Conservation (phyloP, 306 rosid genomes). For the Biancaea sappan region DNA sequence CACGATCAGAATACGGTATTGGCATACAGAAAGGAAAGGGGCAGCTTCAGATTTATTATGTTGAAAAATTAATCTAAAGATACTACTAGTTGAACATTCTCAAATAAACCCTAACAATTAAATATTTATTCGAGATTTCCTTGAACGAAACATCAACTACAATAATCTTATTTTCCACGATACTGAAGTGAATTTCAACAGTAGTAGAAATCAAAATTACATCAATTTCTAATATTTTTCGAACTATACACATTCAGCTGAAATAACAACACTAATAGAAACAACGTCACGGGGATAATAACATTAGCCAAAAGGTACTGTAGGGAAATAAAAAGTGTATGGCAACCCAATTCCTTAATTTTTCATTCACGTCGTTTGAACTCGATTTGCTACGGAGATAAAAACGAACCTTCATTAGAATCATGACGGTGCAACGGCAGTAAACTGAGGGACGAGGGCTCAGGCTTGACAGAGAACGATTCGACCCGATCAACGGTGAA, state of each 20-base stretch:
- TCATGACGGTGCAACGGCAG: slow-evolving; percentile 51
- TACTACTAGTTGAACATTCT: not conserved
- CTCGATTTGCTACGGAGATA: not conserved
- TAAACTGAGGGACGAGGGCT: slow-evolving; percentile 43
- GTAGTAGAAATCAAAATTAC: not conserved
- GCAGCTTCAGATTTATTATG: no score
- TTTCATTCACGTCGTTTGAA: no score
- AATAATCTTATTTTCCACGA: not conserved
- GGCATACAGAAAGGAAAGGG: not conserved
- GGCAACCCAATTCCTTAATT: not conserved
- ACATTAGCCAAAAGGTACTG: not conserved
- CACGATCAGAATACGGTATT: not conserved
- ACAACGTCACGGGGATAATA: not conserved
- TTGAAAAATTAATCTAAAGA: not conserved
- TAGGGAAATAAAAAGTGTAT: not conserved
- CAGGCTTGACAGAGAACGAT: slow-evolving; percentile 49
- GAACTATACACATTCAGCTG: not conserved
- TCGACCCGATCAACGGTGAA: slow-evolving; percentile 32
- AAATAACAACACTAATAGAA: not conserved
- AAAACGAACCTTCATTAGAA: slow-evolving; percentile 46
- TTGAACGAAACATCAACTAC: no score
- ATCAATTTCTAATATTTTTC: not conserved
- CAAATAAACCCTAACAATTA: not conserved
- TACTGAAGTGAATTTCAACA: not conserved
- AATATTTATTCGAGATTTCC: not conserved